phyloP scores from a whole-genome alignment of 2,329 filamentous ascomycete genomes.

The Colletotrichum sansevieriae region DNA sequence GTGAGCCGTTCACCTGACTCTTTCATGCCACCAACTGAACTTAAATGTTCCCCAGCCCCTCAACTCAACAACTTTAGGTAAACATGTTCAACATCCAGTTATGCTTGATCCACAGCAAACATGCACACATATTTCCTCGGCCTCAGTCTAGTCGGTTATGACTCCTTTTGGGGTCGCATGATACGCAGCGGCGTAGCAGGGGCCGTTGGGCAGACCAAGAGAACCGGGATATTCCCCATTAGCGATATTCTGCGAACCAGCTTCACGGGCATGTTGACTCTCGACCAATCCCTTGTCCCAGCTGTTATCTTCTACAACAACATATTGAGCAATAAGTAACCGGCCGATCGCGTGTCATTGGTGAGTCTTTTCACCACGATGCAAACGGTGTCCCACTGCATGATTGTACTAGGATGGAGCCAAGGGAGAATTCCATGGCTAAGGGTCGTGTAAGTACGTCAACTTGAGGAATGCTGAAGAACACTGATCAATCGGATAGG shows the following conservation, averaged over 20 bases:
- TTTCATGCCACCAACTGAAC: neutral
- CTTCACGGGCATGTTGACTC: neutral
- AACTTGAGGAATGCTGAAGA: neutral
- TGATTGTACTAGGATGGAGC: constrained; percentile 18
- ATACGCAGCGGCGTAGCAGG: constrained; percentile 12
- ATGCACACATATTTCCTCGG: constrained; percentile 34
- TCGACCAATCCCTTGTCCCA: constrained; percentile 13
- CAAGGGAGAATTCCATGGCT: neutral
- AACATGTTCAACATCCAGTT: too few relatives aligned
- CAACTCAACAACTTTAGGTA: neutral
- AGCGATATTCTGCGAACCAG: constrained; percentile 20
- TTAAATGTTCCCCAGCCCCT: neutral
- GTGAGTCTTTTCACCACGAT: constrained; percentile 10
- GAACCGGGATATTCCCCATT: constrained; percentile 6
- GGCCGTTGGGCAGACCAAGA: neutral
- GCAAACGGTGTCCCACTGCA: constrained; percentile 26
- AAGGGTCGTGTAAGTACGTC: neutral
- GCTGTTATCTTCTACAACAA: constrained; percentile 33
- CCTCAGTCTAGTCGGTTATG: constrained; percentile 19
- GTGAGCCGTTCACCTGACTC: constrained; percentile 13
- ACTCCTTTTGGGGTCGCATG: constrained; percentile 26
- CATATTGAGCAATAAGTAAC: neutral
- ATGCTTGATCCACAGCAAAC: too few relatives aligned
- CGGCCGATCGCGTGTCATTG: neutral
- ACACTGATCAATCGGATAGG: neutral